These are phyloP conservation scores for Xerocomellus intermedius DNA, from an alignment of 768 basidiomycete species.

Conservation along the genomic window DNA sequence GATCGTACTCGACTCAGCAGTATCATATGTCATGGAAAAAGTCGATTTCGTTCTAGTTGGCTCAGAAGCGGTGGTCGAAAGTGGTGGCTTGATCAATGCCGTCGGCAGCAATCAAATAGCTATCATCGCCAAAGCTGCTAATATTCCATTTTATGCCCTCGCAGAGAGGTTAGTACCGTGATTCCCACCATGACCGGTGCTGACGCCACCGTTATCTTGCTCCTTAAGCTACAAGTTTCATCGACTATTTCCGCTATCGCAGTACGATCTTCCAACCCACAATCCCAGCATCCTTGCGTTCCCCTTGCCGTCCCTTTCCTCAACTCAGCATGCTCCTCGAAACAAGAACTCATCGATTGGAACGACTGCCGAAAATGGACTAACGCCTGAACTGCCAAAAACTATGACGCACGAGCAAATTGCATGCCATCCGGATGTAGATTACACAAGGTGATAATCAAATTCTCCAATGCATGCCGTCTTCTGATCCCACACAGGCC, in stretches of 20 bases:
- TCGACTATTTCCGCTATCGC: slow-evolving; percentile 89
- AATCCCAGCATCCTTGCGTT: slow-evolving; percentile 74
- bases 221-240: slow-evolving; percentile 90
- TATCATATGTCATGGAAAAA: slow-evolving; percentile 95
- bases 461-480: slow-evolving; percentile 9
- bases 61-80: slow-evolving; percentile 97
- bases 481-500: slow-evolving; percentile 52
- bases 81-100: slow-evolving; percentile 88
- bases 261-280: slow-evolving; percentile 84
- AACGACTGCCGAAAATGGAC: slow-evolving; percentile 1
- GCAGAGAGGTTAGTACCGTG: slow-evolving; percentile 70
- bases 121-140: slow-evolving; percentile 89
- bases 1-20: slow-evolving; percentile 93
- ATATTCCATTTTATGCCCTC: slow-evolving; percentile 95
- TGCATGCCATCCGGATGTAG: slow-evolving; percentile 80
- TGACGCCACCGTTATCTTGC: slow-evolving; percentile 24
- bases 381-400: slow-evolving; percentile 9
- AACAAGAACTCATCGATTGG: slow-evolving; percentile 2
- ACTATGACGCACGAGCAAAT: slow-evolving; percentile 81
- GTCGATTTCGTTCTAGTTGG: slow-evolving; percentile 96
- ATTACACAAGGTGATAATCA: slow-evolving; percentile 78
- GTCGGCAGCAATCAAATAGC: slow-evolving; percentile 97
- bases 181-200: slow-evolving; percentile 16
- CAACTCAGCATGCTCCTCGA: slow-evolving; percentile 1
- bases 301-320: slow-evolving; percentile 38